Conservation (phyloP, 192 early-diverging fungal species). For the Coemansia sp. region DNA sequence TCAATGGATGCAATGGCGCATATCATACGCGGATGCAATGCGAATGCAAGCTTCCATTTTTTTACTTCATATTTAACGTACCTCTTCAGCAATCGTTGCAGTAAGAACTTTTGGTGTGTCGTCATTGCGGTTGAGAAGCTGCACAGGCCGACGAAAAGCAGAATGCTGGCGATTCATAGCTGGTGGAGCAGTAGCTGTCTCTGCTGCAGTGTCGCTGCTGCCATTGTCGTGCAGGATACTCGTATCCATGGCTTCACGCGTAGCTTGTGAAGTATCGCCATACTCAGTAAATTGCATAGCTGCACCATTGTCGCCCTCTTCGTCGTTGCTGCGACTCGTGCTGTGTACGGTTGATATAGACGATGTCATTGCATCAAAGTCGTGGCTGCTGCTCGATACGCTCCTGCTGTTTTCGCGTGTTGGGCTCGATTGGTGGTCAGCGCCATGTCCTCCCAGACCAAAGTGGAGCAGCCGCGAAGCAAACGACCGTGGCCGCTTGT, state of each 20-base stretch:
- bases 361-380: neutral
- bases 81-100: constrained; percentile 29
- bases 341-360: neutral
- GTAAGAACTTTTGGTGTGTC: constrained; percentile 46
- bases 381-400: neutral
- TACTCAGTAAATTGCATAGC: constrained; percentile 1
- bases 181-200: neutral
- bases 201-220: neutral
- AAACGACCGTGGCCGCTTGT: constrained; percentile 8
- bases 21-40: neutral
- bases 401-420: no score
- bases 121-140: constrained; percentile 26
- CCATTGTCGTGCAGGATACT: constrained; percentile 14
- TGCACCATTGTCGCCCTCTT: neutral
- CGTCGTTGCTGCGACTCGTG: neutral
- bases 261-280: constrained; percentile 8
- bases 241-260: constrained; percentile 33
- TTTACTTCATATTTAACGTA: neutral
- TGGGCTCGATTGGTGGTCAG: neutral
- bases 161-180: neutral
- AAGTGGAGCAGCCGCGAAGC: constrained; percentile 20
- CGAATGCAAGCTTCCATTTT: no score
- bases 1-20: neutral
- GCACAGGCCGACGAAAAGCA: constrained; percentile 22
- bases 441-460: constrained; percentile 8